Evolutionary conservation across 2,329 filamentous ascomycete genomes (phyloP).

Genomic region (Blastomyces silverae): DNA sequence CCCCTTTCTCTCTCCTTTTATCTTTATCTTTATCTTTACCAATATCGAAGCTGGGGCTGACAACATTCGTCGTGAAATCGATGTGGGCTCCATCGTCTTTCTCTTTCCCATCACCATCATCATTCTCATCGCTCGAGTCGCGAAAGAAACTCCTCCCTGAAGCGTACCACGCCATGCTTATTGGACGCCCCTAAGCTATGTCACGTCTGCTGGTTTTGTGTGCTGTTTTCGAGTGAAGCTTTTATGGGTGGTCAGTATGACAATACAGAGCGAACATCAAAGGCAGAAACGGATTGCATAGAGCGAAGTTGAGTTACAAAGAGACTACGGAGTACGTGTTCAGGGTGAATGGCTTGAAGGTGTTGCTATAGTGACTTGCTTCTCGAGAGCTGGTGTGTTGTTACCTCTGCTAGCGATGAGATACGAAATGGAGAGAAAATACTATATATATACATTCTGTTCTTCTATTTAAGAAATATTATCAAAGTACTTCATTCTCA

Average conservation of each 20-base stretch:
- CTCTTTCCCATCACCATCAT: neutral
- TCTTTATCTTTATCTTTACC: neutral
- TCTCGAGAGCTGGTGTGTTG: neutral
- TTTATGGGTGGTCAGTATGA: neutral
- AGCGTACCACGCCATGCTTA: neutral
- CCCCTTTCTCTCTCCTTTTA: neutral
- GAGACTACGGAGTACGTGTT: neutral
- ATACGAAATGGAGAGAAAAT: neutral
- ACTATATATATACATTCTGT: neutral
- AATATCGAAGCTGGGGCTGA: neutral
- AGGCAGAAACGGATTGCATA: neutral
- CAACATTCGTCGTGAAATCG: neutral
- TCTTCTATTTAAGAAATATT: neutral
- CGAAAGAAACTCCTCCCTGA: neutral
- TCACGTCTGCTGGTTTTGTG: neutral
- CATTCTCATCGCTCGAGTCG: neutral
- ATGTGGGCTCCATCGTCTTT: neutral
- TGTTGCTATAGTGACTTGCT: constrained; percentile 4
- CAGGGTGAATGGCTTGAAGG: neutral
- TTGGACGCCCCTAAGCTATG: neutral
- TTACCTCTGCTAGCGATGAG: neutral
- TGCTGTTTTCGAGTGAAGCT: neutral
- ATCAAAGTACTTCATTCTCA: neutral
- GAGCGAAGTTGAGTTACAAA: neutral
- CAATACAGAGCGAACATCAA: neutral